Conservation (phyloP, 208 protist genomes). For the Crithidia thermophila region DNA sequence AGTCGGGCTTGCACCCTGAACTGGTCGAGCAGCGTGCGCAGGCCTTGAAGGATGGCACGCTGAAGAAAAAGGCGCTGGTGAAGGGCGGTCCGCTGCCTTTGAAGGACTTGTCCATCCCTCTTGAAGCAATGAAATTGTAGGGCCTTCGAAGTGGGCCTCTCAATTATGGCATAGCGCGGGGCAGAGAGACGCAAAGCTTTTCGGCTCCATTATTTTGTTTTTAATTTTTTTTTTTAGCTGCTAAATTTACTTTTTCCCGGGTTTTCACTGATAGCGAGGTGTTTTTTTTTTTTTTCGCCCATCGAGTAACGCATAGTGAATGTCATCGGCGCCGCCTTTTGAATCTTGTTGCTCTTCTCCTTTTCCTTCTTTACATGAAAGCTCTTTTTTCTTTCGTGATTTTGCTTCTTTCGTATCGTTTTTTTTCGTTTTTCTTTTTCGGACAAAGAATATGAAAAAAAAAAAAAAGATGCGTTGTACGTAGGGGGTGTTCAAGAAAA, state of each 20-base stretch:
- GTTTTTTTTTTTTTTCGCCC: background rate
- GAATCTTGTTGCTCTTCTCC: background rate
- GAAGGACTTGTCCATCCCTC: conserved; percentile 56
- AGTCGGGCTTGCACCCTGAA: conserved; percentile 40
- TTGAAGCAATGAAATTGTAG: conserved; percentile 61
- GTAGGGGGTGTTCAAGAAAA: too few relatives aligned
- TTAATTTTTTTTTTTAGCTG: background rate
- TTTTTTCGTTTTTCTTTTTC: background rate
- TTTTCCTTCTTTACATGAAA: background rate
- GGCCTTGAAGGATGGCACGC: conserved; percentile 32
- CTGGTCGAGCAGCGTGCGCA: conserved; percentile 34
- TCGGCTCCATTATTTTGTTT: too few relatives aligned
- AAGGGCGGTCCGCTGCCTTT: conserved; percentile 41
- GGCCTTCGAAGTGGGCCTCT: too few relatives aligned
- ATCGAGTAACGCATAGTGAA: background rate
- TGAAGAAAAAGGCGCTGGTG: conserved; percentile 42
- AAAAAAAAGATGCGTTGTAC: too few relatives aligned
- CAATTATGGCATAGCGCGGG: too few relatives aligned
- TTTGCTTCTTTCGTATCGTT: background rate
- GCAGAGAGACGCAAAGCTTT: too few relatives aligned
- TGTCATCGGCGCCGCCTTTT: background rate
- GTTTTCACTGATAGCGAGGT: background rate
- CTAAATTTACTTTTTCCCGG: too few relatives aligned
- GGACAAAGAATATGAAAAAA: too few relatives aligned
- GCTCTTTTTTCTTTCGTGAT: background rate